Conservation (phyloP, 2,329 filamentous ascomycete genomes). For the Nemania bipapillata region DNA sequence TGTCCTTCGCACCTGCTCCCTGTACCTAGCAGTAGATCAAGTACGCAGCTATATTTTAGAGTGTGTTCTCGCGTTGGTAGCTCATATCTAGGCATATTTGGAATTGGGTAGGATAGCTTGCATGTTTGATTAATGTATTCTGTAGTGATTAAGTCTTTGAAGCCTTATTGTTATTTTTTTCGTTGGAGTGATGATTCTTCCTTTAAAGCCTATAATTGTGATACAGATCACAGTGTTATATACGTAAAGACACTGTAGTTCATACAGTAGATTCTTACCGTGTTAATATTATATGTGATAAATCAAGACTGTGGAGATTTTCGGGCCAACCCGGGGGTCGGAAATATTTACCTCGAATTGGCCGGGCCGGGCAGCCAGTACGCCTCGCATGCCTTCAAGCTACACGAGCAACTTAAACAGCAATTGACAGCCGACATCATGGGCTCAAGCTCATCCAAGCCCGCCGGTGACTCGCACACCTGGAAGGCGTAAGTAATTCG, state of each 20-base stretch:
- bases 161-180: too few species aligned
- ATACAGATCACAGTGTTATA: neutral
- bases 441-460: constrained; percentile 69
- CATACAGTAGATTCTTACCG: neutral
- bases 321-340: constrained; percentile 37
- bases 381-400: constrained; percentile 29
- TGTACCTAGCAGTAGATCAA: too few species aligned
- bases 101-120: too few species aligned
- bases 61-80: too few species aligned
- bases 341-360: constrained; percentile 45
- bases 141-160: too few species aligned
- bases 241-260: neutral
- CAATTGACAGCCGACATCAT: constrained; percentile 58
- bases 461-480: constrained; percentile 57
- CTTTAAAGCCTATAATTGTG: neutral
- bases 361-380: constrained; percentile 21
- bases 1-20: too few species aligned
- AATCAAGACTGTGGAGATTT: constrained; percentile 33
- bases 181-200: too few species aligned
- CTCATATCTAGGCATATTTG: too few species aligned
- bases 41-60: too few species aligned
- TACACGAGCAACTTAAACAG: constrained; percentile 38
- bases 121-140: too few species aligned
- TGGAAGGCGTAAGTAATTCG: constrained; percentile 66
- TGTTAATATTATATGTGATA: neutral